These are phyloP conservation scores for Takashimella tepidaria DNA, from an alignment of 1,284 basidiomycete species.

Conservation along the genomic window DNA sequence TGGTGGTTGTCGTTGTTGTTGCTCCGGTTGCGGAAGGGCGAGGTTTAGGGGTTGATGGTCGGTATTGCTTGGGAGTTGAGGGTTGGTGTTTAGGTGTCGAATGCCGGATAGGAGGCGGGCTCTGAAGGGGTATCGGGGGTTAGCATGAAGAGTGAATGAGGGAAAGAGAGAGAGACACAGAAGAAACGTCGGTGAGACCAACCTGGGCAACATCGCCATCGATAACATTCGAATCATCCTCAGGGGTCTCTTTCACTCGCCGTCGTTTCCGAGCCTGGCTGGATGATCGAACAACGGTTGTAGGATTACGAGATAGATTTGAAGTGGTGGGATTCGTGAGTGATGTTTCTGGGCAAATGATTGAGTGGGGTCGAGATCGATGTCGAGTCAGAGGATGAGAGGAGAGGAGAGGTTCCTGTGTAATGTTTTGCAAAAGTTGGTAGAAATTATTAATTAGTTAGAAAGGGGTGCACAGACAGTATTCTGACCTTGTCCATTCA, in stretches of 20 bases:
- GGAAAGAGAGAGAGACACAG: no score
- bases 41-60: not conserved
- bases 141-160: no score
- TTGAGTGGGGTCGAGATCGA: not conserved
- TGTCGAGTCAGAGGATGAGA: no score
- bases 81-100: not conserved
- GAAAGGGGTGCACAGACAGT: no score
- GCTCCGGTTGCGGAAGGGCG: not conserved
- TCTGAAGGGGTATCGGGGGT: no score
- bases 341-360: not conserved
- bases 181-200: no score
- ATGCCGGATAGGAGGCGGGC: not conserved
- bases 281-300: not conserved
- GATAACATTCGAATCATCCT: not conserved
- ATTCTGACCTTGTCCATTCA: no score
- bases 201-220: no score
- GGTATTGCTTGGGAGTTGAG: not conserved
- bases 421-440: not conserved
- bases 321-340: no score
- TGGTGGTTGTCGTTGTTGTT: not conserved
- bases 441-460: not conserved
- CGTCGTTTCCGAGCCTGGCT: conserved; percentile 13
- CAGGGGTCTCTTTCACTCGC: conserved; percentile 12
- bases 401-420: no score
- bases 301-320: not conserved